Evolutionary conservation across 169 alveolate genomes (phyloP).

Genomic region (Pseudocohnilembus persalinus): DNA sequence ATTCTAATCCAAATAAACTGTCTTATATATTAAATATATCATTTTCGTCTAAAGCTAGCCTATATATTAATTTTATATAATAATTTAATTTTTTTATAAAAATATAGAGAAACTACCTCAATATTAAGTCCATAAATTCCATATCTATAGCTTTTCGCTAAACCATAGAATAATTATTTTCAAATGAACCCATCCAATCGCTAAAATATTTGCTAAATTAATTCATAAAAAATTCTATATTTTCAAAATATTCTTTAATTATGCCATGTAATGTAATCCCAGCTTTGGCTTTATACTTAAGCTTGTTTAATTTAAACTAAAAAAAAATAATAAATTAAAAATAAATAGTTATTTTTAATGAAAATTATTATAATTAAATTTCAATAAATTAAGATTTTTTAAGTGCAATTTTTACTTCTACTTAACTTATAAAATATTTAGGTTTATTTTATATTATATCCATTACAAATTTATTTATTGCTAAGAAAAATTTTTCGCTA

Average conservation of each 20-base stretch:
- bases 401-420: too few relatives aligned
- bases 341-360: too few relatives aligned
- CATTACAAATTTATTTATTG: background rate
- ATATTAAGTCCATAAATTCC: background rate
- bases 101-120: background rate
- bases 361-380: too few relatives aligned
- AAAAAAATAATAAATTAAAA: too few relatives aligned
- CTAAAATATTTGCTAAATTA: too few relatives aligned
- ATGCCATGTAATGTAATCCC: background rate
- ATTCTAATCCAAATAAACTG: background rate
- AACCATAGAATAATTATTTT: background rate
- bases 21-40: background rate
- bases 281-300: background rate
- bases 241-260: background rate
- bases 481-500: background rate
- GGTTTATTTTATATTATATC: too few relatives aligned
- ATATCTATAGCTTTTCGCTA: background rate
- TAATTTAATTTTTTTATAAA: too few relatives aligned
- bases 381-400: too few relatives aligned
- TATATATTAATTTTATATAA: too few relatives aligned
- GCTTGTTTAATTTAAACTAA: background rate
- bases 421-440: background rate
- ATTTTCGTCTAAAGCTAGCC: background rate
- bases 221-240: background rate
- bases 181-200: background rate